phyloP scores from a whole-genome alignment of 176 grass and related monocot genomes.

The Tuctoria greenei region DNA sequence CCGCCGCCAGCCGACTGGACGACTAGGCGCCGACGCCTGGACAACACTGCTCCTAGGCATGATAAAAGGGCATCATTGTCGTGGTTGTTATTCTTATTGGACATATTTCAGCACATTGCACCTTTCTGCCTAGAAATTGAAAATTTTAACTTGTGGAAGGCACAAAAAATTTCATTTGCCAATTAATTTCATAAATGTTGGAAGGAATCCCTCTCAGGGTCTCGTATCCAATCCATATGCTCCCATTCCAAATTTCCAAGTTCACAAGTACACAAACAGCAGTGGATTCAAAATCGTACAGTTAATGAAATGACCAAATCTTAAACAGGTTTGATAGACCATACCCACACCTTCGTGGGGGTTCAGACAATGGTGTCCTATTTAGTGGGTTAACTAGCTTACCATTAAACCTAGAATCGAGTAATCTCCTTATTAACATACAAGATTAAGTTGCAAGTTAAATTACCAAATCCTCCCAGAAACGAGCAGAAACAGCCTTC shows the following conservation, averaged over 20 bases:
- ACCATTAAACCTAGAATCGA: neutral
- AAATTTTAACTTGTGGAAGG: neutral
- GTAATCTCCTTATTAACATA: constrained; percentile 7
- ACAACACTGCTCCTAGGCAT: no score
- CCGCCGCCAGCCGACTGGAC: no score
- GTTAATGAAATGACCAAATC: neutral
- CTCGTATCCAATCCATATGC: neutral
- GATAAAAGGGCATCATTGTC: no score
- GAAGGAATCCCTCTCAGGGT: neutral
- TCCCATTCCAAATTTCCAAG: neutral
- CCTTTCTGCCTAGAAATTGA: neutral
- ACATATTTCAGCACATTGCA: neutral
- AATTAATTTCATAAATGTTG: constrained; percentile 11
- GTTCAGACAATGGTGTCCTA: neutral
- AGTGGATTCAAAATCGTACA: neutral
- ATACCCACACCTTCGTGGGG: neutral
- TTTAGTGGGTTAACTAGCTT: neutral
- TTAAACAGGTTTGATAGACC: neutral
- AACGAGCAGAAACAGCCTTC: constrained; percentile 90
- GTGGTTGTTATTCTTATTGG: neutral
- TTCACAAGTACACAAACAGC: neutral
- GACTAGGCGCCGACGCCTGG: no score
- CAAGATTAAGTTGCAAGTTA: neutral
- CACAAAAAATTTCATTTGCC: neutral
- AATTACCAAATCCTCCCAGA: constrained; percentile 97